Percentiles rank a stretch among this genome's conserved stretches.
phyloP scores from a whole-genome alignment of 192 early-diverging fungal genomes.

The Obelidium mucronatum region DNA sequence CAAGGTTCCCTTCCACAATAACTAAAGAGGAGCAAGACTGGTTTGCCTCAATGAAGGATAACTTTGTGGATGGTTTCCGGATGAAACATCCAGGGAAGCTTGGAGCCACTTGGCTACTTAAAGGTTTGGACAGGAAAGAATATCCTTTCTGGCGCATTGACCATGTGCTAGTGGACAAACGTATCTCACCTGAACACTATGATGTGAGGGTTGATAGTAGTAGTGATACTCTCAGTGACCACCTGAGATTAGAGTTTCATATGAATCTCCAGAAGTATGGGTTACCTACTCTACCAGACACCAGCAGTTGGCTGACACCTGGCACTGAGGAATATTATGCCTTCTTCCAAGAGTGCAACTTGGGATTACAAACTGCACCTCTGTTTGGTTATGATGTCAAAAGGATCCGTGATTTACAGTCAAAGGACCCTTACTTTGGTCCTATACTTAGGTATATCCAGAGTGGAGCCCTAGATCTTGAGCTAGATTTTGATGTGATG shows the following conservation, averaged over 20 bases:
- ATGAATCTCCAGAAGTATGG: background rate
- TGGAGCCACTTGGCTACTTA: slow-evolving; percentile 8
- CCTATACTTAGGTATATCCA: background rate
- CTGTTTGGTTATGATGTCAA: background rate
- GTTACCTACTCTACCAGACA: background rate
- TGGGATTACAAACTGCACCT: background rate
- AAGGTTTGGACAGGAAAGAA: background rate
- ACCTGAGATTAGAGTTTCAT: background rate
- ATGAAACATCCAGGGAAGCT: background rate
- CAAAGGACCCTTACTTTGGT: background rate
- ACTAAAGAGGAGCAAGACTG: background rate
- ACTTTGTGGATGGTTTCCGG: slow-evolving; percentile 8
- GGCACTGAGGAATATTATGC: background rate
- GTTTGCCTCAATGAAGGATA: background rate
- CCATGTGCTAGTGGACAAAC: slow-evolving; percentile 3
- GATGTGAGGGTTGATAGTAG: background rate
- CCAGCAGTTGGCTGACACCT: background rate
- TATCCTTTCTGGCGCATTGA: slow-evolving; percentile 25
- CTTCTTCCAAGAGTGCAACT: background rate
- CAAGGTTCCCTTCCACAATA: background rate
- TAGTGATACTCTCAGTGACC: background rate
- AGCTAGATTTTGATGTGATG: background rate
- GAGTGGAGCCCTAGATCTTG: background rate
- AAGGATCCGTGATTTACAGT: background rate
- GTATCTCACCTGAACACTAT: background rate